Evolutionary conservation across 108 stramenopile genomes (phyloP).

Genomic region (Pelagomonas calceolata): DNA sequence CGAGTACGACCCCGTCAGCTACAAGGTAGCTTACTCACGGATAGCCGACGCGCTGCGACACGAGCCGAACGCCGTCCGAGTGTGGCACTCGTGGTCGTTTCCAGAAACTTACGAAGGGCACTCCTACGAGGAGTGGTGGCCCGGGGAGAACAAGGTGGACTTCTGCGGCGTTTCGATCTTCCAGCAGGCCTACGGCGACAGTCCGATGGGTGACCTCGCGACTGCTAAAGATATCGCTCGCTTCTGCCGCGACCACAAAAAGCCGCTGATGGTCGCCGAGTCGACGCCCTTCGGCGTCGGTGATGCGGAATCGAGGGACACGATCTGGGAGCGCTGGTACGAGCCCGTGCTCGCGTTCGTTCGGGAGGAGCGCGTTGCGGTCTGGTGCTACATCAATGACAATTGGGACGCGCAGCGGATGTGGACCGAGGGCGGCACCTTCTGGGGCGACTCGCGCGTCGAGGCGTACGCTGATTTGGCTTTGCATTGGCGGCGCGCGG

Average conservation of each 20-base stretch:
- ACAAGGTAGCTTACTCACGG: background rate
- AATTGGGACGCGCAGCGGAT: constrained; percentile 71
- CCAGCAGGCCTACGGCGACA: constrained; percentile 16
- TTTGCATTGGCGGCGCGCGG: no score
- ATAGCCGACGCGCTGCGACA: background rate
- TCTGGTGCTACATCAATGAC: constrained; percentile 83
- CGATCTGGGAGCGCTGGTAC: constrained; percentile 65
- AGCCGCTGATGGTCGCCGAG: constrained; percentile 77
- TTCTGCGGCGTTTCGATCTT: constrained; percentile 16
- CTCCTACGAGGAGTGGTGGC: constrained; percentile 4
- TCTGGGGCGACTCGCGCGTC: constrained; percentile 64
- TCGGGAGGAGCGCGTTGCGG: constrained; percentile 55
- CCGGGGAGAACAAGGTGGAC: constrained; percentile 7
- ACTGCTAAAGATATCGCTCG: background rate
- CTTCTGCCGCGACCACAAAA: background rate
- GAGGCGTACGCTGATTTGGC: no score
- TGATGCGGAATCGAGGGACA: constrained; percentile 23
- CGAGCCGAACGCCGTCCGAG: background rate
- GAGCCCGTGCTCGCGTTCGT: constrained; percentile 55
- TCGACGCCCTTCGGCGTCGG: constrained; percentile 78
- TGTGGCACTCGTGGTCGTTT: constrained; percentile 13
- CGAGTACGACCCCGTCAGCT: background rate
- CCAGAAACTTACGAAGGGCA: background rate
- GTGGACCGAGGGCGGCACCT: constrained; percentile 54
- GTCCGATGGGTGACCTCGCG: background rate